Base-by-base conservation (phyloP, 2,329 filamentous ascomycete species). In the Alternaria ventricosa region DNA sequence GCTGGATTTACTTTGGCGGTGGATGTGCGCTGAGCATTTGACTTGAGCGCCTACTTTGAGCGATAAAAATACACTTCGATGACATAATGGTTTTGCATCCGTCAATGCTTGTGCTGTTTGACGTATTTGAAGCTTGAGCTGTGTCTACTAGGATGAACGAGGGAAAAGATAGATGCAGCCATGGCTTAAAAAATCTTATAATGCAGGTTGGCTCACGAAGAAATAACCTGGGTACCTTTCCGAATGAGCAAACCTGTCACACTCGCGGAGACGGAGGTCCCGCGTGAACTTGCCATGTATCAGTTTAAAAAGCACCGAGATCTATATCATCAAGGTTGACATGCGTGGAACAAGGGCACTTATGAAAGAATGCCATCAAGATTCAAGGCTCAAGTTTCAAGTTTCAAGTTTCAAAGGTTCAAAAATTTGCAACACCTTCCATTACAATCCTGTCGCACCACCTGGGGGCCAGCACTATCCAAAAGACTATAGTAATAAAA, bases 101-200 rank as follows among this genome's bases (percentile, higher is more conserved):
- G 5, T 18, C 18, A 0, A 18, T 41, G 36, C 15, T 18, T 41
- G n/a, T 41, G 36, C 9, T 41, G 15, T 41, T 41, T 10, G 36
- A 18, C 1, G n/a, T 41, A 0, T 3, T 11, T 10, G 36, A 18
- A 18, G 15, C 18, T 9, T 41, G 36, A 18, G n/a, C 8, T 11
- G 4, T 18, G 5, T 9, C 6, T n/a, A 1, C 1, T 3, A 36
- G 13, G 1, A 15, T 33, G 28, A 7, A 9, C 2, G 33, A 41
- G 9, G 8, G 33, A 41, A 18, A 41, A 41, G 4, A 36, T 10
- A 15, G 15, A 41, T n/a, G 7, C 15, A 41, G 2, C 0, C 5
- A 10, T 3, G 15, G 9, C 36, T 3, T 18, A 0, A 2, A 0
- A 2, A 18, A 18, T 18, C 15, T 41, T 18, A 6, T 3, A 41